These are phyloP conservation scores for Kalaharituber pfeilii DNA, from an alignment of 2,329 filamentous ascomycete species.

Conservation along the genomic window DNA sequence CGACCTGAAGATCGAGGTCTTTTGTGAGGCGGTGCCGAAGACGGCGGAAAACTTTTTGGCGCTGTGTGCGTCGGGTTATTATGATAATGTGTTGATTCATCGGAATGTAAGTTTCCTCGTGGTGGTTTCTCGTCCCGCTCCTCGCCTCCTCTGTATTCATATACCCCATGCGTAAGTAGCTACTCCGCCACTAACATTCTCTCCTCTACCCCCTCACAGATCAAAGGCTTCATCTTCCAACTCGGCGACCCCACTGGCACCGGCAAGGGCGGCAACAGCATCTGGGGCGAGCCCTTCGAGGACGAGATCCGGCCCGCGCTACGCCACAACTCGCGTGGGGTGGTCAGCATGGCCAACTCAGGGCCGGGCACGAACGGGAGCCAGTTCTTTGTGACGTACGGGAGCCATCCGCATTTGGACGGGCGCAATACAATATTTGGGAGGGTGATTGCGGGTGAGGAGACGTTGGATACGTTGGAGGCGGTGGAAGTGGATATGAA, in stretches of 20 bases:
- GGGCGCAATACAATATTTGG: constrained; percentile 75
- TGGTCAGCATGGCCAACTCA: constrained; percentile 64
- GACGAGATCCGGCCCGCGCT: constrained; percentile 62
- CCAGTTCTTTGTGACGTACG: constrained; percentile 69
- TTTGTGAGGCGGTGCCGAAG: constrained; percentile 86
- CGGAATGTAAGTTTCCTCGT: constrained; percentile 29
- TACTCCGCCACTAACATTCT: not conserved
- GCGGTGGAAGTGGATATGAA: constrained; percentile 59
- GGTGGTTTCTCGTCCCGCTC: not conserved
- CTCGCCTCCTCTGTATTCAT: not conserved
- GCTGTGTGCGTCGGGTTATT: constrained; percentile 64
- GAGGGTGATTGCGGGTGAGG: constrained; percentile 38
- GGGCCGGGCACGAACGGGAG: constrained; percentile 50
- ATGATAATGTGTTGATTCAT: constrained; percentile 59
- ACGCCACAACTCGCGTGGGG: constrained; percentile 49
- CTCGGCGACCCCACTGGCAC: constrained; percentile 41
- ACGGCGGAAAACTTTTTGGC: constrained; percentile 89
- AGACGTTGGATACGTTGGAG: constrained; percentile 55
- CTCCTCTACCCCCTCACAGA: constrained; percentile 29
- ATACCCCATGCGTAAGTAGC: not conserved
- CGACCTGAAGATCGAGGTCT: constrained; percentile 87
- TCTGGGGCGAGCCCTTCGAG: constrained; percentile 57
- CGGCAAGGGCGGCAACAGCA: constrained; percentile 49
- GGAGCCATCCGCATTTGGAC: constrained; percentile 62
- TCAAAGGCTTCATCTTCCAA: constrained; percentile 67